Evolutionary conservation across 768 basidiomycete species (phyloP), one percentile per base, ranked within the genome.

Genomic region (Auricularia sp.): DNA sequence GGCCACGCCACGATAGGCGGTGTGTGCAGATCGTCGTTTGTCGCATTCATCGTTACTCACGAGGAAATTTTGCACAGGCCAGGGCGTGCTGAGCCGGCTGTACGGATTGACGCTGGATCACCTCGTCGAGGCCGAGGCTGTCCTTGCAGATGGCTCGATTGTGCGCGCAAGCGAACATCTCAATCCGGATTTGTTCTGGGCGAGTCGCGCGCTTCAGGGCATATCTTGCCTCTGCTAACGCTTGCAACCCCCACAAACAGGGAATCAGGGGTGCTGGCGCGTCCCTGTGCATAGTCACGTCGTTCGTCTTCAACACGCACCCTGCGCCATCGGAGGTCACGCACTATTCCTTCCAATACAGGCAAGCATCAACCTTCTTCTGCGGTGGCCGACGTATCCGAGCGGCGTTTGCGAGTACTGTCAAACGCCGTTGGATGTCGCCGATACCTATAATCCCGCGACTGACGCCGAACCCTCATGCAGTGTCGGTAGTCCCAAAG

Each of bases 181-280:
- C 64, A 74, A 68, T 64, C 67, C 67, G 4, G 70, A 72, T 43
- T 56, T 71, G 14, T 64, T 70, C 39, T 70, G 68, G 68, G 74
- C 70, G 21, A 6, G 69, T 63, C 5, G 34, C 39, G 39, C 39
- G 39, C 39, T 42, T 42, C 8, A 42, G 8, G 39, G 8, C 8
- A 8, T 42, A 14, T 8, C 8, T 42, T 7, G 7, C 0, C 47
- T 18, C 47, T 18, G 3, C 11, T 60, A 12, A 62, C 43, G 3
- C 3, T 5, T 39, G 6, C 16, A 36, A 35, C 34, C 29, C 61
- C 23, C 60, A 2, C 36, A 59, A 39, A 58, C 51, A 68, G 74
- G 74, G 71, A 1, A 62, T 74, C 8, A 69, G 72, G 61, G 73
- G 74, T 16, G 72, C 73, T 1, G 73, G 67, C 3, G 72, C 74